Evolutionary conservation across 495 filamentous ascomycete species (phyloP), one percentile per base, ranked within the genome.

Genomic region (Aspergillus sclerotiicarbonarius): DNA sequence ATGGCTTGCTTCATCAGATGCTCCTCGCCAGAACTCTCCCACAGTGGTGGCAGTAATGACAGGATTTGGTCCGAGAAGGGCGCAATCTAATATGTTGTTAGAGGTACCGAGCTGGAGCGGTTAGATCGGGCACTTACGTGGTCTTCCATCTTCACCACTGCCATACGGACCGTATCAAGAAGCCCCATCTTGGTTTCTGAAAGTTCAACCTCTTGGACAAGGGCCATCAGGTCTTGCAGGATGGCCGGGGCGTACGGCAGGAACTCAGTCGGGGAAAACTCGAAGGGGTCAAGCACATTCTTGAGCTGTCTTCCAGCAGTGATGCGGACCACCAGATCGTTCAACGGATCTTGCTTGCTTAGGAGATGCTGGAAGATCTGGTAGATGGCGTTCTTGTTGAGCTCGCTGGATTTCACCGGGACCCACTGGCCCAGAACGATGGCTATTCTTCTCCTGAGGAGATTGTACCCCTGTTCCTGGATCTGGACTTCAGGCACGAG

Each of bases 381-480:
- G 62, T 95, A 96, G 16, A 97, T 82, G n/a, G 90, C 76, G 18
- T 85, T 76, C 49, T 84, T 76, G 52, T 85, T 88, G 18, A 83
- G 63, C 30, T 84, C 76, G 1, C 84, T 76, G 0, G 89, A 72
- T 60, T 87, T 87, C 57, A 97, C 81, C 0, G 88, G 76, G 10
- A 94, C 87, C 94, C 94, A 98, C 67, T 96, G 88, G 33, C 89
- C 89, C 13, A 98, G 76, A 7, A 97, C 67, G 51, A 98, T 91
- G 4, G 92, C 88, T 39, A 94, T 90, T 56, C 94, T 83, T 53
- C 94, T 84, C 12, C 93, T 83, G n/a, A 98, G 82, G 21, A 98
- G 81, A 58, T 92, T 92, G 68, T 88, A 93, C 37, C 89, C 84
- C 6, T 87, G 84, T 20, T 85, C 84, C 57, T 84, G 75, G 35